Evolutionary conservation across 805 yeast genomes (phyloP).

Genomic region (Starmerella gropengiesseri): DNA sequence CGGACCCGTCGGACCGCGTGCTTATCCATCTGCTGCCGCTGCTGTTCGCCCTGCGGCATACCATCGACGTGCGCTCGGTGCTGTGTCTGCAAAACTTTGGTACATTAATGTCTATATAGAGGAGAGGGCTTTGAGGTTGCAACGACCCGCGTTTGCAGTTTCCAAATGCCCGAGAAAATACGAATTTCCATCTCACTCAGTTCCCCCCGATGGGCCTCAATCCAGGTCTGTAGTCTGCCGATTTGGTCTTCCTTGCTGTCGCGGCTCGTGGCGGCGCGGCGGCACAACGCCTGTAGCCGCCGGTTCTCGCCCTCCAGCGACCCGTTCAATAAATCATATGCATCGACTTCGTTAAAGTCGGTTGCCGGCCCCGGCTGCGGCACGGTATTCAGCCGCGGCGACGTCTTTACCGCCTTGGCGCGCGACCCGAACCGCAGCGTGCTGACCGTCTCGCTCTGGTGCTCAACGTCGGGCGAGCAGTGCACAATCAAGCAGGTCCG

Average conservation of each 20-base stretch:
- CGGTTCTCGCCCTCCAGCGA: slow-evolving; percentile 6
- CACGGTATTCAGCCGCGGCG: slow-evolving; percentile 3
- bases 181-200: background rate
- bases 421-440: slow-evolving; percentile 65
- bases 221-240: background rate
- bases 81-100: slow-evolving; percentile 48
- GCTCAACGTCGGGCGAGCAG: slow-evolving; percentile 52
- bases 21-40: slow-evolving; percentile 72
- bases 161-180: slow-evolving; percentile 6
- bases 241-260: background rate
- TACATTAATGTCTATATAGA: slow-evolving; percentile 1
- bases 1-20: slow-evolving; percentile 85
- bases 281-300: slow-evolving; percentile 7
- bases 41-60: slow-evolving; percentile 59
- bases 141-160: slow-evolving; percentile 9
- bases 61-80: slow-evolving; percentile 74
- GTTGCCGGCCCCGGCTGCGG: background rate
- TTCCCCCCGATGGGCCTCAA: slow-evolving; percentile 1
- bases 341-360: background rate
- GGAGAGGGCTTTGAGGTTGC: background rate
- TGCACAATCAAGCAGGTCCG: slow-evolving; percentile 62
- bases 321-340: background rate
- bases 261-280: background rate
- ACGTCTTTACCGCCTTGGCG: slow-evolving; percentile 47
- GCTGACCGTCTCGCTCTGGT: slow-evolving; percentile 56